Evolutionary conservation across 306 rosid species (phyloP).

Genomic region (Cucumis cinereus): DNA sequence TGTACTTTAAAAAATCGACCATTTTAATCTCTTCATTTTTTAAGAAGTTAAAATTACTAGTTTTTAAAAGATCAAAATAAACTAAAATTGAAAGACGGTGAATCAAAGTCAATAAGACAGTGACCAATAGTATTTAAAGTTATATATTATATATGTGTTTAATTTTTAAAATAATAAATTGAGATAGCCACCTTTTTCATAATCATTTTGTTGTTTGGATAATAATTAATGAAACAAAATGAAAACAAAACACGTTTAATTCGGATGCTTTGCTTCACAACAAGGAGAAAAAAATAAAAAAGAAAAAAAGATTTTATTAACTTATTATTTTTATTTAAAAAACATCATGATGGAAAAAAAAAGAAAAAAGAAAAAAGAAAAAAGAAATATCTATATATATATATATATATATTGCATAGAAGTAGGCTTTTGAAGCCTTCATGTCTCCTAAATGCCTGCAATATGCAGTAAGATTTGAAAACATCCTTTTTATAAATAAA

Average conservation of each 20-base stretch:
- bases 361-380: neutral
- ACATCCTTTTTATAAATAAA: conserved; percentile 15
- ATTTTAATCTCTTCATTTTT: too few species aligned
- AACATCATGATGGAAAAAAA: neutral
- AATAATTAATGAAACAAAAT: neutral
- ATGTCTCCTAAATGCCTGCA: conserved; percentile 53
- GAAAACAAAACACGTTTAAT: neutral
- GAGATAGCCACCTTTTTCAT: neutral
- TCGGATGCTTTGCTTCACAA: conserved; percentile 1
- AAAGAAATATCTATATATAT: too few species aligned
- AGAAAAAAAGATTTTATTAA: neutral
- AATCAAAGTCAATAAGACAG: too few species aligned
- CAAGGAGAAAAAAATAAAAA: neutral
- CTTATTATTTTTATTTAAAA: neutral
- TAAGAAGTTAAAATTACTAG: too few species aligned
- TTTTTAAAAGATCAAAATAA: too few species aligned
- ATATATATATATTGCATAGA: neutral
- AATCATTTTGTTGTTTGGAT: conserved; percentile 1
- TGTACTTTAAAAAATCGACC: too few species aligned
- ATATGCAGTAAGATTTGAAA: conserved; percentile 47
- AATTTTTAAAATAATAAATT: too few species aligned
- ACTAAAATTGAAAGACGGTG: too few species aligned
- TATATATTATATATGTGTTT: too few species aligned
- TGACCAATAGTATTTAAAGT: too few species aligned
- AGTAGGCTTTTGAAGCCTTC: conserved; percentile 18